These are phyloP conservation scores for Oxyria digyna DNA, from an alignment of 148 eudicot genomes.

Conservation along the genomic window DNA sequence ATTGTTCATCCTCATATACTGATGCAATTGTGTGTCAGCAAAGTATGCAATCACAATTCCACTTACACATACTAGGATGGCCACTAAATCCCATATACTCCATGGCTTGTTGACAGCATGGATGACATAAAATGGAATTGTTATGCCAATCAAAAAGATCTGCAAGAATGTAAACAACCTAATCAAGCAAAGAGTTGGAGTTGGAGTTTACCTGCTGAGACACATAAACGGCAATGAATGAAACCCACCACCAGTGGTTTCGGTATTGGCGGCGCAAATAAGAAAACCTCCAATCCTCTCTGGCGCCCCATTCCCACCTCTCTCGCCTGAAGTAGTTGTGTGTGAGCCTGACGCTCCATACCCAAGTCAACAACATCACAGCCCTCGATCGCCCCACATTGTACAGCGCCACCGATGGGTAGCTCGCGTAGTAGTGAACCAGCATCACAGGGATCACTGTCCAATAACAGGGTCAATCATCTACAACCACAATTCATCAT, in stretches of 20 bases:
- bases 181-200: conserved; percentile 11
- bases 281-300: conserved; percentile 86
- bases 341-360: conserved; percentile 64
- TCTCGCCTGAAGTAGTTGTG: conserved; percentile 93
- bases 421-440: conserved; percentile 52
- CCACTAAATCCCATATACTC: conserved; percentile 56
- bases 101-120: conserved; percentile 44
- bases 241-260: conserved; percentile 79
- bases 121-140: conserved; percentile 58
- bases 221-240: conserved; percentile 68
- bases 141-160: conserved; percentile 65
- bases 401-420: conserved; percentile 38
- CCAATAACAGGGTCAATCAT: conserved; percentile 94
- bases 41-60: conserved; percentile 53
- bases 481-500: conserved; percentile 40
- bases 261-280: conserved; percentile 64
- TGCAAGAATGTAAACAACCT: conserved; percentile 17
- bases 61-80: conserved; percentile 33
- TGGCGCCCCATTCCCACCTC: conserved; percentile 88
- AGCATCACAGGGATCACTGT: conserved; percentile 68
- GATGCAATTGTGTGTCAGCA: conserved; percentile 78
- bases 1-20: conserved; percentile 37
- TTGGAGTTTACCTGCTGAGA: conserved; percentile 90
- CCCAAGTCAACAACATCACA: conserved; percentile 49
- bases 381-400: conserved; percentile 49